These are phyloP conservation scores for Calocybe indica DNA, from an alignment of 768 basidiomycete genomes.

Conservation along the genomic window DNA sequence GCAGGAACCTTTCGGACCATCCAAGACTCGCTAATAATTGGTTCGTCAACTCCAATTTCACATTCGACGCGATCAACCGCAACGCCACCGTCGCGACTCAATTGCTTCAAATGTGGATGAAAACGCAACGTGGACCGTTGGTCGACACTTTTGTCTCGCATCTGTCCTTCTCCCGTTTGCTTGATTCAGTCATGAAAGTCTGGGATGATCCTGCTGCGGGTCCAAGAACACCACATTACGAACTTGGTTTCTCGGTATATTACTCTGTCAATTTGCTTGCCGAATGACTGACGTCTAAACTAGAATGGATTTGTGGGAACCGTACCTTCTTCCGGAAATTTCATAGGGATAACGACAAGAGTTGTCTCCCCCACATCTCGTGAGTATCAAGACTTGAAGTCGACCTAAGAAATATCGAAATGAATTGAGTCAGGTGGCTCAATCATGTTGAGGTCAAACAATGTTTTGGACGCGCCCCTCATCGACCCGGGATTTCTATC, in stretches of 20 bases:
- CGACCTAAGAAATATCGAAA: slow-evolving; percentile 2
- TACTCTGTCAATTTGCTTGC: neutral
- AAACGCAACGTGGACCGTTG: slow-evolving; percentile 16
- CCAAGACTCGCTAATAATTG: slow-evolving; percentile 13
- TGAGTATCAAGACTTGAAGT: neutral
- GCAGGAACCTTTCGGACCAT: slow-evolving; percentile 21
- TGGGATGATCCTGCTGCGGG: slow-evolving; percentile 18
- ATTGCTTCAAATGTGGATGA: slow-evolving; percentile 14
- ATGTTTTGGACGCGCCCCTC: slow-evolving; percentile 8
- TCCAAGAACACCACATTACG: slow-evolving; percentile 17
- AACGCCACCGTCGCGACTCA: slow-evolving; percentile 11
- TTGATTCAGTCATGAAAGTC: slow-evolving; percentile 7
- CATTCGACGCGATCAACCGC: slow-evolving; percentile 12
- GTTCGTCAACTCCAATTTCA: slow-evolving; percentile 14
- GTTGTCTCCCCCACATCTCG: slow-evolving; percentile 13
- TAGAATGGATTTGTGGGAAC: slow-evolving; percentile 10
- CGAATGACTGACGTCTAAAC: neutral
- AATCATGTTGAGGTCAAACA: slow-evolving; percentile 10
- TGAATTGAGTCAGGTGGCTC: slow-evolving; percentile 16
- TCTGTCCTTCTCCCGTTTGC: slow-evolving; percentile 14
- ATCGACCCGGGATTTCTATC: slow-evolving; percentile 12
- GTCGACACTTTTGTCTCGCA: slow-evolving; percentile 13
- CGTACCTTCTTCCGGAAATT: slow-evolving; percentile 10
- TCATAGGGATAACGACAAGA: slow-evolving; percentile 8
- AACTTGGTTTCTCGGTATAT: slow-evolving; percentile 12